phyloP scores from a whole-genome alignment of 805 yeast species.

The Candida ovalis region DNA sequence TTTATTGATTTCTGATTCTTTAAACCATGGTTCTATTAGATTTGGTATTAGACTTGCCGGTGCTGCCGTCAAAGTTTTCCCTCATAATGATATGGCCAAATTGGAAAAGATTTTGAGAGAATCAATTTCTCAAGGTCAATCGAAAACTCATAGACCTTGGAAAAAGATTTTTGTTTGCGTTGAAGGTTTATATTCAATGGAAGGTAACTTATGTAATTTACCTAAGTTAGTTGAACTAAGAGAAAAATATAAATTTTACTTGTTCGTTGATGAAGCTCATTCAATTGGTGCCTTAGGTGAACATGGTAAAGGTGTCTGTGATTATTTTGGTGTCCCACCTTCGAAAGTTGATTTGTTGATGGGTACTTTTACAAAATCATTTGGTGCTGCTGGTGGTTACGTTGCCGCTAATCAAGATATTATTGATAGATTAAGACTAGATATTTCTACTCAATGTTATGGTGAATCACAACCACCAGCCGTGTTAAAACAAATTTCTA shows the following conservation, averaged over 20 bases:
- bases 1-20: constrained; percentile 87
- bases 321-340: constrained; percentile 81
- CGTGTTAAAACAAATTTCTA: constrained; percentile 79
- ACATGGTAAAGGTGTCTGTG: constrained; percentile 90
- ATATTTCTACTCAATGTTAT: constrained; percentile 67
- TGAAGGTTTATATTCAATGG: constrained; percentile 92
- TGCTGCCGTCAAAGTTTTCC: constrained; percentile 86
- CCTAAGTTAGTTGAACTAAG: constrained; percentile 71
- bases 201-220: constrained; percentile 83
- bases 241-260: constrained; percentile 80
- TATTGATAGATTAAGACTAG: constrained; percentile 71
- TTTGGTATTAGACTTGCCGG: constrained; percentile 92
- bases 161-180: constrained; percentile 78
- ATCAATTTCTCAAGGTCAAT: constrained; percentile 90
- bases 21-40: constrained; percentile 94
- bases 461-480: constrained; percentile 91
- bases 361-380: constrained; percentile 98
- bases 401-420: constrained; percentile 70
- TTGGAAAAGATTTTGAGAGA: constrained; percentile 77
- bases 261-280: constrained; percentile 97
- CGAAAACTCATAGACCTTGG: constrained; percentile 96
- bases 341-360: constrained; percentile 76
- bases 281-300: constrained; percentile 99
- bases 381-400: constrained; percentile 99
- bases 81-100: constrained; percentile 83